These are phyloP conservation scores for Penicillium verhagenii DNA, from an alignment of 495 filamentous ascomycete species.

Conservation along the genomic window DNA sequence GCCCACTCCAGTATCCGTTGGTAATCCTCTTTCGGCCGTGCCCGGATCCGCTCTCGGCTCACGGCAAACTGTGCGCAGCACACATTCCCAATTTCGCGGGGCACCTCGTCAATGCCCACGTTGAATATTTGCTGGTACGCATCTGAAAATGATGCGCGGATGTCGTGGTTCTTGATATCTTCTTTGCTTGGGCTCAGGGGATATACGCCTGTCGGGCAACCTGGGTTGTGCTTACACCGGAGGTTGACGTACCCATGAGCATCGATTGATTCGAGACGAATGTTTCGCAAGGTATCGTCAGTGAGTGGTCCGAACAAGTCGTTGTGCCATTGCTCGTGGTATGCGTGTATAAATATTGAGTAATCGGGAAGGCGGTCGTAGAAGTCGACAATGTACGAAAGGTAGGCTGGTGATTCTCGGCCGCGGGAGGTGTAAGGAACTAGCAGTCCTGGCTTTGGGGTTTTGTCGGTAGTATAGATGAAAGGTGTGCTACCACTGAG, in stretches of 20 bases:
- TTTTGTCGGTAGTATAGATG: constrained; percentile 35
- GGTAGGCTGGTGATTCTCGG: constrained; percentile 41
- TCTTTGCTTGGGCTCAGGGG: constrained; percentile 29
- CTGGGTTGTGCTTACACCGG: constrained; percentile 39
- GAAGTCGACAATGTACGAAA: constrained; percentile 39
- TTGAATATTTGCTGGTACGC: constrained; percentile 37
- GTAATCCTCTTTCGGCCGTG: constrained; percentile 43
- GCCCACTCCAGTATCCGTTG: constrained; percentile 43
- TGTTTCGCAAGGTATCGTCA: constrained; percentile 22
- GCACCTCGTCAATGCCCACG: constrained; percentile 28
- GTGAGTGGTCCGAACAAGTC: constrained; percentile 40
- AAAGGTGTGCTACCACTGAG: constrained; percentile 32
- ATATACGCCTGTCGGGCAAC: constrained; percentile 34
- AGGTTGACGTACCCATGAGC: constrained; percentile 41
- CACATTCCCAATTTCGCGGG: constrained; percentile 39
- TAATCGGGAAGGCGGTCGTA: constrained; percentile 39
- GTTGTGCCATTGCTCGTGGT: constrained; percentile 44
- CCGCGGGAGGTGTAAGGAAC: constrained; percentile 32
- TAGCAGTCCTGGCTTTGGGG: constrained; percentile 31
- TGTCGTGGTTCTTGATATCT: constrained; percentile 38
- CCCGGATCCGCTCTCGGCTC: constrained; percentile 39
- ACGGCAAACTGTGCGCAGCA: constrained; percentile 54
- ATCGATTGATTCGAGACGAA: constrained; percentile 39
- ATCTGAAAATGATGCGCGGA: constrained; percentile 33
- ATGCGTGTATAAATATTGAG: constrained; percentile 42